Evolutionary conservation across 177 flowering plant species (phyloP), one percentile per base, ranked within the genome.

Genomic region (Vitis hybrid): DNA sequence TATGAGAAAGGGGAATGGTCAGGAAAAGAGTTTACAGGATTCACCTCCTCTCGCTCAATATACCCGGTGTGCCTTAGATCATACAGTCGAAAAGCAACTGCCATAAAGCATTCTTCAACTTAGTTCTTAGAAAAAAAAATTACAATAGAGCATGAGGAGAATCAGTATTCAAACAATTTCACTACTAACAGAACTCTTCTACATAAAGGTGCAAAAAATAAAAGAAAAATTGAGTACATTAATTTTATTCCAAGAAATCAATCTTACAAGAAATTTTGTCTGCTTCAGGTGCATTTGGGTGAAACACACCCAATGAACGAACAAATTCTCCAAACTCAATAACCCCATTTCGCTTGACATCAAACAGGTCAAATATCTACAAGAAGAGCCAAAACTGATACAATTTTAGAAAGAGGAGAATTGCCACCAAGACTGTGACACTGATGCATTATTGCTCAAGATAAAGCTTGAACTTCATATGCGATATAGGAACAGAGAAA

Each of bases 281-380:
- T 60, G 62, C 73, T 4, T 74, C 55, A 15, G 86, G 78, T 19
- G 88, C 88, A 76, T 76, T 67, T 12, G 91, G 91, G 62, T 88
- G 91, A 64, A 88, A 88, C 13, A 88, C 83, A 47, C 84, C 78
- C 62, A 86, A 61, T 22, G 91, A 84, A 67, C 89, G 78, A 73
- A 88, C 89, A 74, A 88, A 88, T 64, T 88, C 91, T 11, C 85
- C 89, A 71, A 86, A 86, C 38, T 88, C 91, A 7, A 88, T 88
- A 11, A 84, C 89, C 5, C 91, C 91, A 68, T 88, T 83, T 14
- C 76, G 79, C 65, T 88, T 88, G 22, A 82, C 47, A 68, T 88
- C 91, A 79, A 88, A 88, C 44, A 85, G 66, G 71, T 84, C 86
- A 66, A 87, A 87, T 55, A 87, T 81, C 90, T 85, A 63, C 76